Conservation (phyloP, 2,329 filamentous ascomycete genomes). For the Fusarium buxicola region DNA sequence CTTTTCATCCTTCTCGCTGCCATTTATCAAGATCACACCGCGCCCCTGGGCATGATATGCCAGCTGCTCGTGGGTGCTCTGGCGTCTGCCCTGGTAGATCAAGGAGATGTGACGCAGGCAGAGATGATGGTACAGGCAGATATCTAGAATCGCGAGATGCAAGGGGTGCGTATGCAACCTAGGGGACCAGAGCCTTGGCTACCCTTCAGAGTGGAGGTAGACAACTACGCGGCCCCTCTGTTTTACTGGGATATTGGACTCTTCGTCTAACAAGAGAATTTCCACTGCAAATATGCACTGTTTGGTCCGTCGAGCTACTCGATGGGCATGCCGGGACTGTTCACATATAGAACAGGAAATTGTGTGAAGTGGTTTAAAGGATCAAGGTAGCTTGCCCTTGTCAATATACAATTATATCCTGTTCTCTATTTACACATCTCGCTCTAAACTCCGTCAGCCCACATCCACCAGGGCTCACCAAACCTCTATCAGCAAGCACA, state of each 20-base stretch:
- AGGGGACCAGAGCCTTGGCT: not conserved
- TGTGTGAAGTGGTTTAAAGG: not conserved
- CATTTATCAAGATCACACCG: not conserved
- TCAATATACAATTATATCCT: slow-evolving; percentile 13
- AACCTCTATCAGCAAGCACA: slow-evolving; percentile 25
- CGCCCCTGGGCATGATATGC: not conserved
- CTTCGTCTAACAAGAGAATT: not conserved
- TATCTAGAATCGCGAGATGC: not conserved
- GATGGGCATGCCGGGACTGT: no score
- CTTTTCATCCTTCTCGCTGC: not conserved
- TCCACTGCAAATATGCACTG: not conserved
- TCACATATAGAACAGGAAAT: not conserved
- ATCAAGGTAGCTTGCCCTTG: not conserved
- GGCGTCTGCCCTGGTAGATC: not conserved
- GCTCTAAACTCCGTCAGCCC: slow-evolving; percentile 31
- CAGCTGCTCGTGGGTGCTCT: not conserved
- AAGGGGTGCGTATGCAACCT: no score
- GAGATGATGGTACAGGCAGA: not conserved
- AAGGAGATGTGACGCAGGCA: not conserved
- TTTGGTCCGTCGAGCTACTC: no score
- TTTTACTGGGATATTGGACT: not conserved
- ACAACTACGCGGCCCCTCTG: not conserved
- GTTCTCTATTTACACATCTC: slow-evolving; percentile 18
- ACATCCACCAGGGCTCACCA: slow-evolving; percentile 19
- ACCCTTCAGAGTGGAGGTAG: not conserved